Evolutionary conservation across 495 filamentous ascomycete genomes (phyloP).

Genomic region (Aspergillus conjunctus): DNA sequence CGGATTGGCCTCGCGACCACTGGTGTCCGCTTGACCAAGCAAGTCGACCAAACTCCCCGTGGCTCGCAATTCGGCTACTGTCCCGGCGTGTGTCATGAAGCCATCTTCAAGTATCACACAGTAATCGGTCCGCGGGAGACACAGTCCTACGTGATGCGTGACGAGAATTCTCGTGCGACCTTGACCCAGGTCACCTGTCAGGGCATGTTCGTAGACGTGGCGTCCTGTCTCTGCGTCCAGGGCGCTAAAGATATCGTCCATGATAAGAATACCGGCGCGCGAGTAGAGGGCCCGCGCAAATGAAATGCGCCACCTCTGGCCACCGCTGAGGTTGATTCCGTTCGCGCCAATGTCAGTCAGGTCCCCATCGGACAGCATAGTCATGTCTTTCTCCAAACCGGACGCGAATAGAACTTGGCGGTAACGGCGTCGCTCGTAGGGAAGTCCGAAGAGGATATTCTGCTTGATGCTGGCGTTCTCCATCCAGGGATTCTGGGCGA

Average conservation of each 20-base stretch:
- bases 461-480: slow-evolving; percentile 75
- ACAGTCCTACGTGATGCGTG: slow-evolving; percentile 76
- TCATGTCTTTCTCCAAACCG: slow-evolving; percentile 69
- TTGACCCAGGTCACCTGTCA: slow-evolving; percentile 66
- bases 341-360: slow-evolving; percentile 76
- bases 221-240: slow-evolving; percentile 68
- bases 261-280: slow-evolving; percentile 69
- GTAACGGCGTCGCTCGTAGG: slow-evolving; percentile 66
- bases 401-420: slow-evolving; percentile 63
- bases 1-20: slow-evolving; percentile 31
- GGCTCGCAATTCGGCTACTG: slow-evolving; percentile 36
- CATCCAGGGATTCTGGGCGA: slow-evolving; percentile 81
- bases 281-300: slow-evolving; percentile 80
- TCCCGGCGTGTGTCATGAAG: slow-evolving; percentile 60
- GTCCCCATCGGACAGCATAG: slow-evolving; percentile 71
- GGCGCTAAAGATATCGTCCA: slow-evolving; percentile 79
- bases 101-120: slow-evolving; percentile 68
- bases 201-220: slow-evolving; percentile 71
- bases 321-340: slow-evolving; percentile 78
- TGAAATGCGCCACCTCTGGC: slow-evolving; percentile 76
- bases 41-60: slow-evolving; percentile 60
- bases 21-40: slow-evolving; percentile 54
- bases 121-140: slow-evolving; percentile 67
- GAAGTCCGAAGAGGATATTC: slow-evolving; percentile 73
- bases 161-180: slow-evolving; percentile 74